Evolutionary conservation across 2,329 filamentous ascomycete genomes (phyloP).

Genomic region (Rutstroemia sp.): DNA sequence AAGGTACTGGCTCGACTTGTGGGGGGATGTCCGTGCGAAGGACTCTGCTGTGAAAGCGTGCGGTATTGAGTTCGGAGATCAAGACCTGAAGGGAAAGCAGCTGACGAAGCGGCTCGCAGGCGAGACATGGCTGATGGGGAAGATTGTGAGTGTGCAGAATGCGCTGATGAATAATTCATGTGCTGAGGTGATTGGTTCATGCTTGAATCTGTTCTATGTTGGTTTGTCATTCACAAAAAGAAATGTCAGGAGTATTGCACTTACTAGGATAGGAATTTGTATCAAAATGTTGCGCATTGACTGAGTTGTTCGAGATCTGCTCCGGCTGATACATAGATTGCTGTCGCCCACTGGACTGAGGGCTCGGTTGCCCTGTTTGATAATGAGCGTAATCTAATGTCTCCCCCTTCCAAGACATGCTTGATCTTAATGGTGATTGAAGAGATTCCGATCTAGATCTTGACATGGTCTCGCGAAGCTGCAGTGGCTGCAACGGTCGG

Average conservation of each 20-base stretch:
- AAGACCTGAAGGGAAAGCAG: conserved; percentile 37
- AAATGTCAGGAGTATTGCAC: conserved; percentile 16
- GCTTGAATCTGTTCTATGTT: conserved; percentile 34
- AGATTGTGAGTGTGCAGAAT: conserved; percentile 36
- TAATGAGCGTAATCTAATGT: conserved; percentile 49
- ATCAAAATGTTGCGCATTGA: conserved; percentile 42
- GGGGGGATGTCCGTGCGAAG: conserved; percentile 14
- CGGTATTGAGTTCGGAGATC: conserved; percentile 41
- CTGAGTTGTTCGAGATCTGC: conserved; percentile 36
- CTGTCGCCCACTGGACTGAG: conserved; percentile 40
- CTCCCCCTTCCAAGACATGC: conserved; percentile 57
- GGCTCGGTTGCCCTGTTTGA: conserved; percentile 38
- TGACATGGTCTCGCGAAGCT: conserved; percentile 49
- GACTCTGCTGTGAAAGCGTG: conserved; percentile 28
- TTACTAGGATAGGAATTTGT: conserved; percentile 44
- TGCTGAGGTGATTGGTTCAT: conserved; percentile 41
- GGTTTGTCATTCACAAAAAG: conserved; percentile 20
- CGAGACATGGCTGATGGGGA: conserved; percentile 38
- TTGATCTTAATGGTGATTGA: conserved; percentile 51
- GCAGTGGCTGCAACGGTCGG: conserved; percentile 49
- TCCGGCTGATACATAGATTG: conserved; percentile 44
- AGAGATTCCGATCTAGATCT: conserved; percentile 50
- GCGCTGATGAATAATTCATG: conserved; percentile 42
- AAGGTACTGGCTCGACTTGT: conserved; percentile 31
- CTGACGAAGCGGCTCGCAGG: conserved; percentile 42